phyloP scores from a whole-genome alignment of 2,329 filamentous ascomycete genomes.

The Dothidotthia symphoricarpi region DNA sequence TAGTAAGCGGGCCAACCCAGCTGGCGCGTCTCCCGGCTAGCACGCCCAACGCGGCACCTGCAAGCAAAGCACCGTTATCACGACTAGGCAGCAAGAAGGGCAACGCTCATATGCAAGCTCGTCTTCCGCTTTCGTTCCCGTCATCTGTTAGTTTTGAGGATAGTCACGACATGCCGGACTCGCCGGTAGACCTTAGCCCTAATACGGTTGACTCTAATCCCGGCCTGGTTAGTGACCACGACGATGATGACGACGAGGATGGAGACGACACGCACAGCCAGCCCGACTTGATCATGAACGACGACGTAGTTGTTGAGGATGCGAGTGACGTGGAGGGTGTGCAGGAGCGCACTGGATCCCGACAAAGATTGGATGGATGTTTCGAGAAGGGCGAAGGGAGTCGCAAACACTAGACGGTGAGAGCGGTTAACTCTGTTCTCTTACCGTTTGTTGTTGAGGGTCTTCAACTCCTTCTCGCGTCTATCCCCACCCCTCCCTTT shows the following conservation, averaged over 20 bases:
- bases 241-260: constrained; percentile 50
- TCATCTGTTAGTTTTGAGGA: constrained; percentile 27
- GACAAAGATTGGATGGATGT: constrained; percentile 33
- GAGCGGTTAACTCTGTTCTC: constrained; percentile 31
- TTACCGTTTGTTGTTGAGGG: no score
- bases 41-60: constrained; percentile 21
- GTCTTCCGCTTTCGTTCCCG: constrained; percentile 34
- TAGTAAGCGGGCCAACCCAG: constrained; percentile 27
- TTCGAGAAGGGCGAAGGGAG: constrained; percentile 39
- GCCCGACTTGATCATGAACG: constrained; percentile 36
- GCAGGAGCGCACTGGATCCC: constrained; percentile 31
- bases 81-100: constrained; percentile 38
- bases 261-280: constrained; percentile 40
- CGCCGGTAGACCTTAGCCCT: constrained; percentile 46
- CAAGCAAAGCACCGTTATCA: constrained; percentile 31
- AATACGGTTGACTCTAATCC: constrained; percentile 51
- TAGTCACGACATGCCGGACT: constrained; percentile 33
- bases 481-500: constrained; percentile 5
- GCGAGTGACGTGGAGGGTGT: constrained; percentile 42
- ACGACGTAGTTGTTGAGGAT: constrained; percentile 42
- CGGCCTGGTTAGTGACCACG: constrained; percentile 52
- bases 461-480: no score
- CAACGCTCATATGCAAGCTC: constrained; percentile 26
- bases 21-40: constrained; percentile 34
- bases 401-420: constrained; percentile 33